Base-by-base conservation (phyloP, 116 monocot species). In the Phalaenopsis hybrid region DNA sequence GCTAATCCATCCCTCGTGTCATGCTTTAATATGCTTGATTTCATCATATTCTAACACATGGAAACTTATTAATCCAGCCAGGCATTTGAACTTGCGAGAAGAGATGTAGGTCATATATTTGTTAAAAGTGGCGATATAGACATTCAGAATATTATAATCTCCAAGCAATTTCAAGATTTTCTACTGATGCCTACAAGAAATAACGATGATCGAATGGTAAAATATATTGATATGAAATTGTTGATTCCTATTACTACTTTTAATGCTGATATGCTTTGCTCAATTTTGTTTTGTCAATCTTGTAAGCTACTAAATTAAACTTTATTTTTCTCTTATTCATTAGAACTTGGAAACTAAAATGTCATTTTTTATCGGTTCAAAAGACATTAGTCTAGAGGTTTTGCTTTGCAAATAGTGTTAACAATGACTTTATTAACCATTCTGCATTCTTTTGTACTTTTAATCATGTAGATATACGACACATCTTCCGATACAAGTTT, bases 41-140 rank as follows among this genome's bases (percentile, higher is more conserved):
- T 34, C 44, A 51, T 77, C 8, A 59, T 10, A 79, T 73, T n/a
- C 79, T 86, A 73, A 84, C 68, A 52, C 81, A 80, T 33, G 37
- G 3, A 77, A 74, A 25, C 63, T 84, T 82, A 25, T 81, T 25
- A 82, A 45, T 86, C 80, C 94, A 97, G 94, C 50, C 80, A 85
- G 85, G 96, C 89, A 70, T 97, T 94, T 86, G 89, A 91, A 76
- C 89, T 89, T 55, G 92, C 95, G 59, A 85, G 80, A 82, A 91
- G 81, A 86, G 92, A 93, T 81, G 83, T 79, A 37, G 86, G 89
- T 15, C 55, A 76, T 63, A 80, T 98, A 78, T 97, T 98, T 86
- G 85, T 76, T 16, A 87, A 82, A 77, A 83, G 73, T 80, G 95
- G 89, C 23, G 89, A 89, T 58, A 37, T 82, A 75, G 85, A 90